Evolutionary conservation across 768 basidiomycete genomes (phyloP), one percentile per base, ranked within the genome.

Genomic region (Macrolepiota albuminosa): DNA sequence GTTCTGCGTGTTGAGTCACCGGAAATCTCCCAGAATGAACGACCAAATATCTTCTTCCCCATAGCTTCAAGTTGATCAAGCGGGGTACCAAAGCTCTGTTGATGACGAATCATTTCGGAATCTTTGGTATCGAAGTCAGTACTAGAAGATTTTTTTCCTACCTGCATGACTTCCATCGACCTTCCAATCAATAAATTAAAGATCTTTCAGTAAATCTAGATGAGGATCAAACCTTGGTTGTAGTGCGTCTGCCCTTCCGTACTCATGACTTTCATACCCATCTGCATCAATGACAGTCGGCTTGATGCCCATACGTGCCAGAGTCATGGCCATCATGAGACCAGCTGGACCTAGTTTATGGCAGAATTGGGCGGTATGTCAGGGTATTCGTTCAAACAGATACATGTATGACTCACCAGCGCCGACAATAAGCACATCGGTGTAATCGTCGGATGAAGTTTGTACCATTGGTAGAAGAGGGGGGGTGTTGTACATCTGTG

Each of bases 91-190:
- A 61, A 63, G 46, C 42, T 61, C 63, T 63, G 46, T 46, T 6
- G 8, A 52, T 34, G 21, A 58, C 5, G 34, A n/a, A 40, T 10
- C 26, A 29, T 24, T 43, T 45, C 42, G n/a, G 40, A 31, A 18
- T 14, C 2, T 34, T 11, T 2, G 40, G 18, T 14, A 31, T 5
- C 16, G 34, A 24, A n/a, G 21, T n/a, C 5, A 43, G 10, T 14
- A 31, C 9, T 24, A 26, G 34, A n/a, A 33, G 14, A 2, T 26
- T 21, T 42, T 1, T 13, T 10, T 29, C 39, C 16, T 42, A 63
- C 63, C 57, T 63, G 59, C 57, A 63, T 55, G 9, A 63, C 59
- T 51, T 63, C 63, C 63, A 63, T 63, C 29, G 59, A 55, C 49
- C 63, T 63, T 50, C 29, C 37, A 9, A n/a, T 14, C 24, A 13